phyloP scores from a whole-genome alignment of 1,284 basidiomycete species.

The Gymnopus androsaceus region DNA sequence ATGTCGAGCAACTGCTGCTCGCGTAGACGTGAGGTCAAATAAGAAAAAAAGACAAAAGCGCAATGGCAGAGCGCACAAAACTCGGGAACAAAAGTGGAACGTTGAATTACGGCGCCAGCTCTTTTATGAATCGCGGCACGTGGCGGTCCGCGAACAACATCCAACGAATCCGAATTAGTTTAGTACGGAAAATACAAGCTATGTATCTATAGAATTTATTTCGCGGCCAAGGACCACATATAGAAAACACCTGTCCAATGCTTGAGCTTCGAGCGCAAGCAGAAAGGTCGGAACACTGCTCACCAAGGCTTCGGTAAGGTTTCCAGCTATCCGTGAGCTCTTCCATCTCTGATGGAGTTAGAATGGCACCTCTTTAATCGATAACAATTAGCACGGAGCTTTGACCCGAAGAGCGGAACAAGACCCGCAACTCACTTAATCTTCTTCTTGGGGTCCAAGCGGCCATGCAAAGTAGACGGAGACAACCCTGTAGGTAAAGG shows the following conservation, averaged over 20 bases:
- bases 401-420: not conserved
- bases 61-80: not conserved
- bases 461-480: slow-evolving; percentile 58
- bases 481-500: slow-evolving; percentile 67
- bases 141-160: too few species aligned
- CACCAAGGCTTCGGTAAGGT: slow-evolving; percentile 80
- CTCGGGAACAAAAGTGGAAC: too few species aligned
- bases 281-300: slow-evolving; percentile 23
- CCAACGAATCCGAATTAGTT: too few species aligned
- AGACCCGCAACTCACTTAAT: slow-evolving; percentile 59
- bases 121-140: not conserved
- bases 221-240: slow-evolving; percentile 57
- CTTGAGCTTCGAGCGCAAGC: slow-evolving; percentile 4
- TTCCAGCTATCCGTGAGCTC: slow-evolving; percentile 74
- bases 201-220: slow-evolving; percentile 1
- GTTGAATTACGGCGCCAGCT: not conserved
- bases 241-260: slow-evolving; percentile 51
- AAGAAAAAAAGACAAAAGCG: slow-evolving; percentile 6
- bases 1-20: not conserved
- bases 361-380: slow-evolving; percentile 62
- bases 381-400: not conserved
- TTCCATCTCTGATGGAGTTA: slow-evolving; percentile 84
- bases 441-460: slow-evolving; percentile 81
- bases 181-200: too few species aligned
- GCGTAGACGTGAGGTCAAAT: slow-evolving; percentile 1